Conservation (phyloP, 225 moss, liverwort and hornwort genomes). For the Asterella californica region DNA sequence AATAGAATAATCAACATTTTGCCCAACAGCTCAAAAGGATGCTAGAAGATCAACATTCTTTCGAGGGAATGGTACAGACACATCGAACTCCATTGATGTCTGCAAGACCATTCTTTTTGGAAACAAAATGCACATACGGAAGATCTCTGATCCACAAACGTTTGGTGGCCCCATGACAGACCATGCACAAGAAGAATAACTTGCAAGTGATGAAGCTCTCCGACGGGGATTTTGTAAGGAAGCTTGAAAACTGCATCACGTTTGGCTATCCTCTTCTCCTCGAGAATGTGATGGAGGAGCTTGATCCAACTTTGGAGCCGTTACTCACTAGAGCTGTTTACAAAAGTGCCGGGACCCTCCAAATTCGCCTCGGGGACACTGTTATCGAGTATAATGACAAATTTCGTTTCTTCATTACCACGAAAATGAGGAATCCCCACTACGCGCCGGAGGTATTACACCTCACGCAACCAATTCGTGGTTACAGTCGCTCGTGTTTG, state of each 20-base stretch:
- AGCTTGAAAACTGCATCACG: constrained; percentile 64
- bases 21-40: no score
- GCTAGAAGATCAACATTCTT: no score
- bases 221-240: constrained; percentile 66
- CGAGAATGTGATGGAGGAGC: constrained; percentile 68
- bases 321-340: constrained; percentile 59
- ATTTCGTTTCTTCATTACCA: constrained; percentile 63
- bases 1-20: no score
- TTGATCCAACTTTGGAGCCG: constrained; percentile 70
- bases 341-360: constrained; percentile 55
- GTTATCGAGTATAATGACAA: constrained; percentile 71
- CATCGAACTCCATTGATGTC: no score
- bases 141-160: neutral
- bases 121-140: no score
- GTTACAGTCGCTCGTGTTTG: neutral
- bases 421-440: constrained; percentile 67
- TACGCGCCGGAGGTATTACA: constrained; percentile 63
- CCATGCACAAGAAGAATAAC: constrained; percentile 53
- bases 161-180: constrained; percentile 33
- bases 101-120: no score
- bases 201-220: constrained; percentile 70
- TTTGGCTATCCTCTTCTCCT: constrained; percentile 64
- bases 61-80: no score
- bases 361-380: constrained; percentile 64
- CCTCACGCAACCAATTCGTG: neutral